Evolutionary conservation across 208 protist species (phyloP).

Genomic region (Crithidia expoeki): DNA sequence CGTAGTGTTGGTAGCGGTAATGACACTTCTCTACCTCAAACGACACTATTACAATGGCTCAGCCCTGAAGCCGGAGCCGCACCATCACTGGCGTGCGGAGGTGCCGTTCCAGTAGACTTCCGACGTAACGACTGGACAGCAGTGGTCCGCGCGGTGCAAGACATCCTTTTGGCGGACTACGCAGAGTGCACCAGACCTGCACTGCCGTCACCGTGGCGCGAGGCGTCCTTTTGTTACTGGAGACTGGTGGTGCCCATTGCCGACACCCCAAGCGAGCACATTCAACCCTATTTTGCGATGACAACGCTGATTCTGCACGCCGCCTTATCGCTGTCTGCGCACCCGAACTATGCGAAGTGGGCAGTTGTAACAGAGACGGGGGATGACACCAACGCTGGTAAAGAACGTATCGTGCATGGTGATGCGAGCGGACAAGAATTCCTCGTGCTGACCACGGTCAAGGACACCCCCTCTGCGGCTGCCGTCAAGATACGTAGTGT

Average conservation of each 20-base stretch:
- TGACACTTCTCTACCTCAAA: neutral
- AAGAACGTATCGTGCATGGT: neutral
- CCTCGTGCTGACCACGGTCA: neutral
- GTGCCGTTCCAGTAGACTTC: slow-evolving; percentile 4
- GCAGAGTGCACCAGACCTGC: neutral
- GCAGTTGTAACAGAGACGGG: neutral
- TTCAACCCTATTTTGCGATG: slow-evolving; percentile 30
- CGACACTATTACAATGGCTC: slow-evolving; percentile 11
- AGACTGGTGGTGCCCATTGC: slow-evolving; percentile 37
- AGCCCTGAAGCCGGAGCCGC: slow-evolving; percentile 3
- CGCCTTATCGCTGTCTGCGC: slow-evolving; percentile 12
- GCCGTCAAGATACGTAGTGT: too few species aligned
- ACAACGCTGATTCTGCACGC: slow-evolving; percentile 33
- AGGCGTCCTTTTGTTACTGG: slow-evolving; percentile 34
- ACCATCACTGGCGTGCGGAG: neutral
- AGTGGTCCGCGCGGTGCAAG: slow-evolving; percentile 13
- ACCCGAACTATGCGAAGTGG: slow-evolving; percentile 5
- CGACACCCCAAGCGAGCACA: slow-evolving; percentile 21
- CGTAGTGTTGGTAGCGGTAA: neutral
- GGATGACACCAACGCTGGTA: neutral
- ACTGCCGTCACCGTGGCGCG: slow-evolving; percentile 1
- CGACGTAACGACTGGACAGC: slow-evolving; percentile 2
- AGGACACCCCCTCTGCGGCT: too few species aligned
- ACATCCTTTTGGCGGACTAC: slow-evolving; percentile 20
- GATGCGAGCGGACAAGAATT: neutral